Percentiles rank a stretch among this genome's conserved stretches.
phyloP scores from a whole-genome alignment of 306 rosid species.

The Begonia masoniana region DNA sequence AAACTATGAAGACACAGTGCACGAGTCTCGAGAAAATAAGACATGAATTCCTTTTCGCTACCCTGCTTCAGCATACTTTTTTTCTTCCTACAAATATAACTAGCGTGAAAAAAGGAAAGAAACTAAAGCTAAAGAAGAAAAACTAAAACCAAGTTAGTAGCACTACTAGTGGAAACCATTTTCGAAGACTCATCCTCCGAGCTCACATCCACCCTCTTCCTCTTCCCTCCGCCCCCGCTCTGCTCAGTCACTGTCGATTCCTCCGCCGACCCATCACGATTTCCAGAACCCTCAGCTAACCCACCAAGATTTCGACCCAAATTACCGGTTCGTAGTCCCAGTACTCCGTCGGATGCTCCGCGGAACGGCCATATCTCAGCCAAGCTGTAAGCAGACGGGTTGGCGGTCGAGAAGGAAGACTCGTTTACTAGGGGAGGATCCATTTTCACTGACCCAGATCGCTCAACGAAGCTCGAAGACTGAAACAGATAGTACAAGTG shows the following conservation, averaged over 20 bases:
- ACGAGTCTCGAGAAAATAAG: too few species aligned
- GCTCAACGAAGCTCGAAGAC: conserved; percentile 6
- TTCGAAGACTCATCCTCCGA: conserved; percentile 62
- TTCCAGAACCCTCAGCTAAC: conserved; percentile 23
- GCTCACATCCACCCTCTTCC: conserved; percentile 51
- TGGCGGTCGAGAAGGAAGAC: conserved; percentile 63
- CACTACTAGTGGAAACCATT: conserved; percentile 41
- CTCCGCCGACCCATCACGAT: conserved; percentile 45
- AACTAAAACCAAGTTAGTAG: conserved; percentile 28
- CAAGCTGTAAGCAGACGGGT: conserved; percentile 59
- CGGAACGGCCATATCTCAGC: conserved; percentile 74
- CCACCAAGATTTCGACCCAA: conserved; percentile 17
- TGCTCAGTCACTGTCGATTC: conserved; percentile 61
- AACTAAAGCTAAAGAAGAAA: background rate
- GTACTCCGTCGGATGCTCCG: conserved; percentile 12
- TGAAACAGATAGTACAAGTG: too few species aligned
- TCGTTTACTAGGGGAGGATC: conserved; percentile 66
- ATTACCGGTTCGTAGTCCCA: conserved; percentile 37
- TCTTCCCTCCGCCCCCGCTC: conserved; percentile 24
- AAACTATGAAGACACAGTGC: too few species aligned
- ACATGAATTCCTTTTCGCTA: too few species aligned
- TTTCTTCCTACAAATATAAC: too few species aligned
- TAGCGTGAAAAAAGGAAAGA: background rate
- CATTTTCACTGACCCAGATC: conserved; percentile 28
- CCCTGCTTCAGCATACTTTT: too few species aligned